These are phyloP conservation scores for Phytophthora uliginosa DNA, from an alignment of 352 stramenopile genomes.

Conservation along the genomic window DNA sequence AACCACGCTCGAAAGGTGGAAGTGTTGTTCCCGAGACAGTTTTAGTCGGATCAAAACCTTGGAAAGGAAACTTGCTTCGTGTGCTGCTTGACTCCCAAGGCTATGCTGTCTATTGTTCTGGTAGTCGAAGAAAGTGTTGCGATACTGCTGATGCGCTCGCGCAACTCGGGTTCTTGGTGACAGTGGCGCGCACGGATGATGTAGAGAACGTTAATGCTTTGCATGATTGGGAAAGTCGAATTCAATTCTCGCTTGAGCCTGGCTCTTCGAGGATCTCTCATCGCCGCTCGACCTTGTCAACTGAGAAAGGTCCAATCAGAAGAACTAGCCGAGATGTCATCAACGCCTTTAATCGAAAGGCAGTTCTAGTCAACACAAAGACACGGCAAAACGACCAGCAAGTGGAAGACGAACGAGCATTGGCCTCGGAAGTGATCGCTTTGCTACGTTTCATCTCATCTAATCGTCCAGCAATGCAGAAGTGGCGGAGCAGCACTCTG, in stretches of 20 bases:
- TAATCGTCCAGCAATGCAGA: slow-evolving; percentile 17
- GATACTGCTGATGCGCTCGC: slow-evolving; percentile 48
- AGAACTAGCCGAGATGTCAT: slow-evolving; percentile 48
- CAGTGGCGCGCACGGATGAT: slow-evolving; percentile 52
- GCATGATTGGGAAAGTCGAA: slow-evolving; percentile 61
- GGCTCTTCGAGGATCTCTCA: slow-evolving; percentile 51
- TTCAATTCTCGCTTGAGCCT: slow-evolving; percentile 52
- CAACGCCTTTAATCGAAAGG: slow-evolving; percentile 54
- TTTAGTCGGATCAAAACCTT: slow-evolving; percentile 69
- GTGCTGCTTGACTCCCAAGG: slow-evolving; percentile 58
- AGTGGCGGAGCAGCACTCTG: slow-evolving; percentile 41
- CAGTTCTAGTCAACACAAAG: slow-evolving; percentile 13
- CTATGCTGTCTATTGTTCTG: slow-evolving; percentile 57
- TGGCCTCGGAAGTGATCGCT: slow-evolving; percentile 56
- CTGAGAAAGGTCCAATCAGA: slow-evolving; percentile 39
- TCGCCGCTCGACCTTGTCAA: slow-evolving; percentile 40
- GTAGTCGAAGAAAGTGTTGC: slow-evolving; percentile 47
- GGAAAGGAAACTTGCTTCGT: slow-evolving; percentile 68
- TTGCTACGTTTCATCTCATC: slow-evolving; percentile 39
- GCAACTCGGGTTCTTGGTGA: slow-evolving; percentile 50
- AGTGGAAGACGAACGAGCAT: slow-evolving; percentile 34
- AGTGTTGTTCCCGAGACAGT: slow-evolving; percentile 57
- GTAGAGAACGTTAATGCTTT: slow-evolving; percentile 47
- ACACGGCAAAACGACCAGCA: slow-evolving; percentile 4
- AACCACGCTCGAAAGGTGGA: slow-evolving; percentile 66